Conservation (phyloP, 805 yeast species). For the Starmerella davenportii region DNA sequence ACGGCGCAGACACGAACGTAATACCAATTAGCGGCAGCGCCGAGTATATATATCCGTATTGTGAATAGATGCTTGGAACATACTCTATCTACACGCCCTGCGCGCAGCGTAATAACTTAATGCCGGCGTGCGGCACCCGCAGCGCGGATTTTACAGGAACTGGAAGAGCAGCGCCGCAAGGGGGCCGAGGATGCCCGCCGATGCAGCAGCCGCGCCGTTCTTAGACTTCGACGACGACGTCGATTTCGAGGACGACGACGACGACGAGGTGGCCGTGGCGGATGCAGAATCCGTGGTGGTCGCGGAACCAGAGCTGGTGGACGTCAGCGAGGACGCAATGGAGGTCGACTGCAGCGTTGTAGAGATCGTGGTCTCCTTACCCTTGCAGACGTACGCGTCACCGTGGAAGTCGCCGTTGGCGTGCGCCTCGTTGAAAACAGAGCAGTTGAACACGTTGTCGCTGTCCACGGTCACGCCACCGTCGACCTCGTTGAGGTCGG, state of each 20-base stretch:
- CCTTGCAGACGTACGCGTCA: conserved; percentile 44
- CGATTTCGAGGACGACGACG: conserved; percentile 2
- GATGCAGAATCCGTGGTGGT: conserved; percentile 4
- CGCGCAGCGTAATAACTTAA: background rate
- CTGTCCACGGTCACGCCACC: conserved; percentile 86
- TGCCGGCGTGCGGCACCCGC: background rate
- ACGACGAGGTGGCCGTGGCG: background rate
- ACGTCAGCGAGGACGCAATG: conserved; percentile 7
- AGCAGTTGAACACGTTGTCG: conserved; percentile 52
- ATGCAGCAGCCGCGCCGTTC: conserved; percentile 12
- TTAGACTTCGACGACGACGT: conserved; percentile 4
- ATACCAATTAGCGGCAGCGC: background rate
- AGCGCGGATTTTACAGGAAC: background rate
- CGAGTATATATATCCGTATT: background rate
- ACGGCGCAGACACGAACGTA: no score
- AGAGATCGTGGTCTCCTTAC: conserved; percentile 19
- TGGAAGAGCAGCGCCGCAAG: conserved; percentile 11
- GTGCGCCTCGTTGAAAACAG: conserved; percentile 52
- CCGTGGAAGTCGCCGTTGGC: conserved; percentile 75
- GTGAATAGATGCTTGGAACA: background rate
- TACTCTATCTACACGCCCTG: background rate
- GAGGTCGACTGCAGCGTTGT: conserved; percentile 10
- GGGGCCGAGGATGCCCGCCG: conserved; percentile 13
- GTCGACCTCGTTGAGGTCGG: conserved; percentile 53
- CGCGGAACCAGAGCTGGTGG: conserved; percentile 5